Percentiles rank a stretch among this genome's conserved stretches.
These are phyloP conservation scores for Aspergillus bombycis DNA, from an alignment of 2,329 filamentous ascomycete genomes.

Conservation along the genomic window DNA sequence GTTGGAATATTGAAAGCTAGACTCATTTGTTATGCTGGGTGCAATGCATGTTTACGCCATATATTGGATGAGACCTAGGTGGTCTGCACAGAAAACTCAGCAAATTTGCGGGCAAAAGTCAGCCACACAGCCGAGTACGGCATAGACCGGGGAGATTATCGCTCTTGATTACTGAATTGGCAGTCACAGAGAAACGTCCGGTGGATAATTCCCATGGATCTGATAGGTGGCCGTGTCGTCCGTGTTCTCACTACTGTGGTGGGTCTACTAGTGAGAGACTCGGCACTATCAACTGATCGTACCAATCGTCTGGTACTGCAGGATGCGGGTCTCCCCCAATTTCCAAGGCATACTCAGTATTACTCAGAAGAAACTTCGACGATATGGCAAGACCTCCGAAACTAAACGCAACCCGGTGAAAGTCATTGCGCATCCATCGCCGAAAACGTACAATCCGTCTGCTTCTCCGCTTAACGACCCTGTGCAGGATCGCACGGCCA, in stretches of 20 bases:
- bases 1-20: background rate
- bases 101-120: background rate
- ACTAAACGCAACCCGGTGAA: background rate
- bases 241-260: background rate
- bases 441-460: background rate
- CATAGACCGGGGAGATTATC: background rate
- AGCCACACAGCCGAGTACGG: background rate
- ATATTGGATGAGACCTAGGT: background rate
- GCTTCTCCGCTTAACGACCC: background rate
- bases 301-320: slow-evolving; percentile 5
- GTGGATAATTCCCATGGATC: slow-evolving; percentile 4
- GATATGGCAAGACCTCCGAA: slow-evolving; percentile 2
- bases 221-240: background rate
- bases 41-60: background rate
- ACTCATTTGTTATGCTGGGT: background rate
- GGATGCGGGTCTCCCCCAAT: slow-evolving; percentile 2
- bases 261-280: background rate
- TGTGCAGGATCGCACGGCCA: background rate
- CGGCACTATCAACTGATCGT: slow-evolving; percentile 2
- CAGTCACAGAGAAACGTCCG: background rate
- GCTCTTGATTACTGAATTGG: background rate
- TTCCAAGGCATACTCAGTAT: background rate
- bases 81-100: background rate
- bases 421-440: background rate
- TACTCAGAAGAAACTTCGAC: background rate